Evolutionary conservation across 75 land plant genomes (phyloP).

Genomic region (Selaginella tamariscina): DNA sequence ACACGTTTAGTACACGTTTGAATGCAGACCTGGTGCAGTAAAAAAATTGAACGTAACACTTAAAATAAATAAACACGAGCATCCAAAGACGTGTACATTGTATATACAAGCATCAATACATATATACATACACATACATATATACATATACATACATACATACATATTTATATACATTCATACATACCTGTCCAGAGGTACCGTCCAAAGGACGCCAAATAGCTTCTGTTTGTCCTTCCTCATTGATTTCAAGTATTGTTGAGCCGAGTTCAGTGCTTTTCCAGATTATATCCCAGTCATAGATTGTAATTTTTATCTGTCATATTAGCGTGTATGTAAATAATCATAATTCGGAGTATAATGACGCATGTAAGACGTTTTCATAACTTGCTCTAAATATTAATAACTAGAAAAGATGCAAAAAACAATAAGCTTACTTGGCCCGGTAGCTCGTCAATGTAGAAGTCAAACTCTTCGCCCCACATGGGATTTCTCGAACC

Average conservation of each 20-base stretch:
- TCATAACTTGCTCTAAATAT: neutral
- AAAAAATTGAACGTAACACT: neutral
- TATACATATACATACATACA: neutral
- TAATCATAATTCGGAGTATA: neutral
- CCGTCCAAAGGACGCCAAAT: conserved; percentile 76
- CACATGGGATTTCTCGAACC: conserved; percentile 98
- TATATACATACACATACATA: neutral
- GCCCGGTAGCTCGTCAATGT: conserved; percentile 77
- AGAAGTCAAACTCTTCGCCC: conserved; percentile 97
- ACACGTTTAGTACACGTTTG: neutral
- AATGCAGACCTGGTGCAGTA: neutral
- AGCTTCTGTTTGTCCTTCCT: conserved; percentile 71
- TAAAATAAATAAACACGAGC: neutral
- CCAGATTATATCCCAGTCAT: conserved; percentile 99
- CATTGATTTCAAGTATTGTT: conserved; percentile 54
- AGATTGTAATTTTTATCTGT: conserved; percentile 68
- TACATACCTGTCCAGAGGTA: conserved; percentile 87
- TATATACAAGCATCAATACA: neutral
- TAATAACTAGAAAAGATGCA: neutral
- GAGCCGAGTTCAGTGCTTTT: conserved; percentile 95
- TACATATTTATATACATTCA: too few relatives aligned
- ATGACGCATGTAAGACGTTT: neutral
- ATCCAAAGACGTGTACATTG: neutral
- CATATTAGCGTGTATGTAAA: conserved; percentile 3
- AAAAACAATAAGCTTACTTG: conserved; percentile 34